These are phyloP conservation scores for Domatiomyces catenatus DNA, from an alignment of 2,329 filamentous ascomycete genomes.

Conservation along the genomic window DNA sequence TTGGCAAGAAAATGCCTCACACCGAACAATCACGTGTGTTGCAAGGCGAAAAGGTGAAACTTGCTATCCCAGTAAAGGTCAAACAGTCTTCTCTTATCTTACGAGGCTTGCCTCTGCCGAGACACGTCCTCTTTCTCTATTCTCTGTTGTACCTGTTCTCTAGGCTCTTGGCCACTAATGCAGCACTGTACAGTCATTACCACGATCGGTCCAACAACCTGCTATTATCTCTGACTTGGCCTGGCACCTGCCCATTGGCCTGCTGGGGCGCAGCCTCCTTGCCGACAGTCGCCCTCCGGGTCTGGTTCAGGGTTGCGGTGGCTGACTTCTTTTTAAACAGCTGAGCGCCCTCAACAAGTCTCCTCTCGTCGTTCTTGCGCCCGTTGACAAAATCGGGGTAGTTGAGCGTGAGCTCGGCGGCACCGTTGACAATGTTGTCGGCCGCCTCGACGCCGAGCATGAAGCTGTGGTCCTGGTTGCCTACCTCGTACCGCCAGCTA, in stretches of 20 bases:
- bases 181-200: neutral
- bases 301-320: neutral
- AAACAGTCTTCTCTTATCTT: too few relatives aligned
- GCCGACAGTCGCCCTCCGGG: neutral
- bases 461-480: slow-evolving; percentile 95
- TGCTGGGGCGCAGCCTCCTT: neutral
- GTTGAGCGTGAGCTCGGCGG: slow-evolving; percentile 84
- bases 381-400: slow-evolving; percentile 92
- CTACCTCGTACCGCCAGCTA: slow-evolving; percentile 93
- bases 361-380: slow-evolving; percentile 46
- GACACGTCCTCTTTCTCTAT: too few relatives aligned
- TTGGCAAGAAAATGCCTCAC: neutral
- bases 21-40: too few relatives aligned
- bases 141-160: neutral
- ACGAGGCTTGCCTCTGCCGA: too few relatives aligned
- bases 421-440: slow-evolving; percentile 77
- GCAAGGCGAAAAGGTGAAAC: too few relatives aligned
- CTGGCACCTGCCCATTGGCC: neutral
- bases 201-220: neutral
- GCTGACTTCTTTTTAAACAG: slow-evolving; percentile 34
- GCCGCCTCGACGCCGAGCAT: slow-evolving; percentile 92
- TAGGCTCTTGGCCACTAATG: neutral
- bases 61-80: too few relatives aligned
- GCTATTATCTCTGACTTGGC: neutral
- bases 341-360: slow-evolving; percentile 47